Evolutionary conservation across 1,284 basidiomycete species (phyloP).

Genomic region (Athelia psychrophila): DNA sequence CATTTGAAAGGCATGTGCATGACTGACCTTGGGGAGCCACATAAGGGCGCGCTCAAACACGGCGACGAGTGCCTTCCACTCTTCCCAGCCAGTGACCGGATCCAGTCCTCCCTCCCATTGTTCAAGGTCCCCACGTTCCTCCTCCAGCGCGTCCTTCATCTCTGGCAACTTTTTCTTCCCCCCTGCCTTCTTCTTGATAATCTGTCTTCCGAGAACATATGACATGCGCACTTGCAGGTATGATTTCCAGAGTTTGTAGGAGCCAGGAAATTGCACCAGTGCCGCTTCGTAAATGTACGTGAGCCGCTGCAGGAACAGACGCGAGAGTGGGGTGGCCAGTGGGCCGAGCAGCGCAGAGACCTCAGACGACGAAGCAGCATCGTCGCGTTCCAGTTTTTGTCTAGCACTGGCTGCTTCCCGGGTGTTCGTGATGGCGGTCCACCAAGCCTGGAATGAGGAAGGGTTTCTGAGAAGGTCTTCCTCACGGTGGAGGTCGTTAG

Average conservation of each 20-base stretch:
- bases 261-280: constrained; percentile 82
- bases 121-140: constrained; percentile 75
- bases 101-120: constrained; percentile 87
- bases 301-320: constrained; percentile 78
- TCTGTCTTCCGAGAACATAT: constrained; percentile 80
- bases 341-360: constrained; percentile 61
- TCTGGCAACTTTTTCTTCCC: constrained; percentile 87
- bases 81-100: constrained; percentile 86
- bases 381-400: constrained; percentile 52
- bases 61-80: constrained; percentile 90
- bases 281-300: constrained; percentile 94
- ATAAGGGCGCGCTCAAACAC: constrained; percentile 91
- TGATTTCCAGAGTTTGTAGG: constrained; percentile 94
- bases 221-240: constrained; percentile 85
- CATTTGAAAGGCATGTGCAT: constrained; percentile 3
- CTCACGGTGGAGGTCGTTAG: constrained; percentile 83
- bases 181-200: constrained; percentile 73
- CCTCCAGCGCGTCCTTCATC: constrained; percentile 85
- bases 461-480: constrained; percentile 96
- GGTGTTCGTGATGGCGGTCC: constrained; percentile 79
- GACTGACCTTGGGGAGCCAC: constrained; percentile 86
- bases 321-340: constrained; percentile 69
- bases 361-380: constrained; percentile 42
- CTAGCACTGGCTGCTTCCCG: constrained; percentile 61
- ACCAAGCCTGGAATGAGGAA: constrained; percentile 90